Base-by-base conservation (phyloP, 768 basidiomycete species). In the Tulasnella calospora region DNA sequence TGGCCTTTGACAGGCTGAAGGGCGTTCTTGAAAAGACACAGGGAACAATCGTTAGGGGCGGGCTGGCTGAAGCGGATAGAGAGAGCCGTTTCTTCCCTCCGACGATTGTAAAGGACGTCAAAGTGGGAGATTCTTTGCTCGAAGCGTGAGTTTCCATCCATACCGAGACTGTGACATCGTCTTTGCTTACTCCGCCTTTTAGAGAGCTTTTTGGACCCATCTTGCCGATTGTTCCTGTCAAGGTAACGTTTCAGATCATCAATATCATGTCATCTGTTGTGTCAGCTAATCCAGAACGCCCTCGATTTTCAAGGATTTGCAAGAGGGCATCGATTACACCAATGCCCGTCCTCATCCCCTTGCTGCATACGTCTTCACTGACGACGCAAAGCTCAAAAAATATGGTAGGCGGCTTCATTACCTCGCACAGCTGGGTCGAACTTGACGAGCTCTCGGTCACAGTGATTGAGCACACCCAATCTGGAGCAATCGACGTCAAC, bases 171-270 rank as follows among this genome's bases (percentile, higher is more conserved):
- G 8, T 35, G 61, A 35, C 5, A 33, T 19, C 61, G 1, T 0
- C 33, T 17, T 17, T 67, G 12, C 6, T 67, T 23, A 67, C 0
- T 13, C 15, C 6, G 10, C 33, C 0, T 33, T 27, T 67, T 80
- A 94, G 93, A 79, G 95, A 96, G 82, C 87, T 95, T 61, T 95
- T 96, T 81, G 95, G 94, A 0, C 94, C 95, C 10, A 80, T 96
- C 13, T 85, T 96, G 33, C 91, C 93, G 3, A 86, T 96, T 55
- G 85, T 96, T 0, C 88, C 91, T 0, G 90, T 95, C 35, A 88
- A 91, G n/a, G 83, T 78, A 30, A 73, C 21, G 9, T 23, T 55
- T 12, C 27, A 3, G 6, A 51, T 51, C n/a, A 21, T n/a, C 23
- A n/a, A 78, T 71, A 4, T 3, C 27, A 2, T 72, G 12, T 38